Evolutionary conservation across 176 grass and related monocot genomes (phyloP).

Genomic region (Musa itinerans): DNA sequence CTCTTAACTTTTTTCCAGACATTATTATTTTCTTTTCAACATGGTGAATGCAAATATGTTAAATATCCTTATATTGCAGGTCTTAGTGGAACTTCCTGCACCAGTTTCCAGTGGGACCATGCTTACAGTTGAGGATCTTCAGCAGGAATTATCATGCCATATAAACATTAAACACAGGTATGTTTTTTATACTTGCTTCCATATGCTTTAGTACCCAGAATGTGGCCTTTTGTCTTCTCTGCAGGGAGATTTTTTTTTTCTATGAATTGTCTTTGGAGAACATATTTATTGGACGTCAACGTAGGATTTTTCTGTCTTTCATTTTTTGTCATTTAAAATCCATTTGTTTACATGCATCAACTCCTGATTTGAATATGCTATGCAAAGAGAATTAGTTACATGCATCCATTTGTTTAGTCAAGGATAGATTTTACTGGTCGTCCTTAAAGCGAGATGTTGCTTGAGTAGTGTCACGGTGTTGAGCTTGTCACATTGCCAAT

Average conservation of each 20-base stretch:
- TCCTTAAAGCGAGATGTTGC: too few relatives aligned
- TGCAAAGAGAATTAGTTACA: too few relatives aligned
- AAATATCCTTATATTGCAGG: slow-evolving; percentile 26
- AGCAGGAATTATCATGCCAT: slow-evolving; percentile 77
- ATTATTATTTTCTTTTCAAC: slow-evolving; percentile 7
- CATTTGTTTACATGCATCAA: too few relatives aligned
- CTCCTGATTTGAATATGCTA: too few relatives aligned
- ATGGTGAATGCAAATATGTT: slow-evolving; percentile 1
- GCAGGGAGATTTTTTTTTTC: background rate
- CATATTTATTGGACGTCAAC: background rate
- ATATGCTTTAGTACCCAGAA: background rate
- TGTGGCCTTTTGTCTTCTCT: background rate
- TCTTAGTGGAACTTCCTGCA: slow-evolving; percentile 71
- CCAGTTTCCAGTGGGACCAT: slow-evolving; percentile 73
- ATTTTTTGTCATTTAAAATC: too few relatives aligned
- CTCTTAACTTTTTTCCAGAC: background rate
- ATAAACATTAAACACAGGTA: slow-evolving; percentile 99
- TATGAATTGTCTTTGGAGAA: background rate
- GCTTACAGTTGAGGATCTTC: slow-evolving; percentile 86
- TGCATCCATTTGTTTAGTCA: too few relatives aligned
- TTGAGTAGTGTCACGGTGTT: too few relatives aligned
- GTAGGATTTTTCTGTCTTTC: too few relatives aligned
- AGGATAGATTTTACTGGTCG: too few relatives aligned
- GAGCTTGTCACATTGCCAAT: too few relatives aligned
- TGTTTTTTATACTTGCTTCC: background rate